Evolutionary conservation across 805 yeast species (phyloP), one percentile per base, ranked within the genome.

Genomic region (Sugiyamaella floridensis): DNA sequence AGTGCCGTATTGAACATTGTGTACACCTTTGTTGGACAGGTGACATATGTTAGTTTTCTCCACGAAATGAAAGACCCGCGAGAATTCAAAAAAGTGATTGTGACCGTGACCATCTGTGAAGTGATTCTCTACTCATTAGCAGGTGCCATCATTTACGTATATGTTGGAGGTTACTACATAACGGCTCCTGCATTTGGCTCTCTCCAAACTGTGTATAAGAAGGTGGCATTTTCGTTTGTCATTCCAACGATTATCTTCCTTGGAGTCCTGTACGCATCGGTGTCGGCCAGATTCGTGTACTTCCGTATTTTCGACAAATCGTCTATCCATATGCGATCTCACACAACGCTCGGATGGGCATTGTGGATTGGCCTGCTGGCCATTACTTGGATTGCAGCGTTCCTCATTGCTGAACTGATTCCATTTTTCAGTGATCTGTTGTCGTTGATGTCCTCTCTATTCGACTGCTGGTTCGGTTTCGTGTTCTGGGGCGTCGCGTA

Each of bases 401-500:
- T 79, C 55, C 65, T 80, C n/a, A 70, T 80, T 59, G 84, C 83
- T 1, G 83, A 80, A 62, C 84, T 78, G 29, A 79, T 80, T 59
- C 85, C 85, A n/a, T 80, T 80, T 63, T 80, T 80, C 65, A 73
- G 79, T 26, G 84, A 80, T 58, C 65, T 80, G 55, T 68, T 80
- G 34, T 73, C 82, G 2, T 67, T 80, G 59, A 79, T 80, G 83
- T 76, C 80, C 12, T 79, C 85, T 1, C 67, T 81, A 49, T 80
- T 80, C 60, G 85, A 80, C 63, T 79, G 84, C 63, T 81, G 83
- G 82, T 81, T 80, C 58, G 85, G 85, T 0, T 80, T 79, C 58
- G 78, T 80, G 6, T 80, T 80, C 58, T 80, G 85, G 85, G 68
- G 82, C 14, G 74, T 78, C 29, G 84, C 85, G 0, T 80, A 64